These are phyloP conservation scores for Sphagnum tenellum DNA, from an alignment of 225 moss, liverwort and hornwort genomes.

Conservation along the genomic window DNA sequence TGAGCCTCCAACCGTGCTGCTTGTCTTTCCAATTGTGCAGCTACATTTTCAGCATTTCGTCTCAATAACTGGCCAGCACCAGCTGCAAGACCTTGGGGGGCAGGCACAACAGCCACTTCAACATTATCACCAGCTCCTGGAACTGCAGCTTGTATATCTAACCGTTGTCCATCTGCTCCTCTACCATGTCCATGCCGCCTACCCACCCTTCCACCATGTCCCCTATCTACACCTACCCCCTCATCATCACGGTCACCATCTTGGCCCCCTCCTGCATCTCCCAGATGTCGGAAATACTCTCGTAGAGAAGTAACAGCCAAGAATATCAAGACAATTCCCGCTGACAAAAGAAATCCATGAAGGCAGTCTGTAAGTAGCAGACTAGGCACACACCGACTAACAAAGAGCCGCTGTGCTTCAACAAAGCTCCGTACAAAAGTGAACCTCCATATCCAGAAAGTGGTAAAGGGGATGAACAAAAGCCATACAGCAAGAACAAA, in stretches of 20 bases:
- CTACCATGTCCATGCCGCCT: constrained; percentile 35
- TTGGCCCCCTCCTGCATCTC: constrained; percentile 66
- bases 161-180: too few relatives aligned
- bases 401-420: constrained; percentile 81
- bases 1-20: constrained; percentile 98
- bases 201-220: constrained; percentile 29
- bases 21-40: constrained; percentile 90
- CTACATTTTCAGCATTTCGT: constrained; percentile 97
- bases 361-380: constrained; percentile 90
- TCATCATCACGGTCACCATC: constrained; percentile 37
- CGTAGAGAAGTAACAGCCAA: constrained; percentile 95
- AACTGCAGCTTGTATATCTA: not conserved
- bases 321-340: constrained; percentile 97
- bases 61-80: constrained; percentile 91
- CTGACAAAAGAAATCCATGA: constrained; percentile 91
- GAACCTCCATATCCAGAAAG: constrained; percentile 99
- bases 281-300: constrained; percentile 93
- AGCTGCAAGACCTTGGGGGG: constrained; percentile 68
- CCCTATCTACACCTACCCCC: constrained; percentile 64
- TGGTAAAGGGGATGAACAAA: constrained; percentile 83
- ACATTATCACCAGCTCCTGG: constrained; percentile 16
- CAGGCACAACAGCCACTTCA: constrained; percentile 29
- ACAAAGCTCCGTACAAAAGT: constrained; percentile 90
- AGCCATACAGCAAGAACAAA: constrained; percentile 95
- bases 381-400: constrained; percentile 76